Base-by-base conservation (phyloP, 139 green algal species). In the Volvox africanus region DNA sequence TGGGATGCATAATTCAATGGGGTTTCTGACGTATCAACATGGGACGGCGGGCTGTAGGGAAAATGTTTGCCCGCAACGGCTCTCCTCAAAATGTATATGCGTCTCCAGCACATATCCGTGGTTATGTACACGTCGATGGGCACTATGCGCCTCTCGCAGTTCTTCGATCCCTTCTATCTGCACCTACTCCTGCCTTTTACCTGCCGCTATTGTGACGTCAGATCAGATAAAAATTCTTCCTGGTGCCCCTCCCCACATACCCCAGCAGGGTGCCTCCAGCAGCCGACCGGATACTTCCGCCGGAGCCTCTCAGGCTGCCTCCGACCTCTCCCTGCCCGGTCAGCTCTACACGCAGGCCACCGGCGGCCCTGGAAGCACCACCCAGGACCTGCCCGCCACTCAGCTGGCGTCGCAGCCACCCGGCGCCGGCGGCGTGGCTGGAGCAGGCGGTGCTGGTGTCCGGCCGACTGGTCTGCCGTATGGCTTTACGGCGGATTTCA, bases 401-500 rank as follows among this genome's bases (percentile, higher is more conserved):
- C 86, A 90, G 86, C 67, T 35, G 50, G 44, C 71, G 17, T 84
- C 86, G 19, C 86, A 90, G 73, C 44, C 76, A 5, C 3, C 73
- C 1, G 73, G 69, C 44, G 81, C 61, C 28, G 73, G 30, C 18
- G 86, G n/a, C 44, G 44, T 55, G 18, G 35, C 76, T 77, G 75
- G 21, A 33, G 75, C 12, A 22, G 36, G 73, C 30, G 32, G 36
- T 69, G 36, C 35, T 28, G 68, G 84, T 36, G 65, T 36, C 37
- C 32, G 65, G 22, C 12, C 17, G 33, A n/a, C 32, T n/a, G 85
- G 73, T 22, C 76, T 86, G 75, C 76, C 76, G 33, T 91, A 80
- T 62, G 87, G 87, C 16, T 91, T 91, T 62, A 91, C 87, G 13
- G 76, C 87, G 16, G 87, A 91, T 17, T 91, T 91, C 61, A 91